Evolutionary conservation across 2,329 filamentous ascomycete genomes (phyloP).

Genomic region (Colletotrichum sp.): DNA sequence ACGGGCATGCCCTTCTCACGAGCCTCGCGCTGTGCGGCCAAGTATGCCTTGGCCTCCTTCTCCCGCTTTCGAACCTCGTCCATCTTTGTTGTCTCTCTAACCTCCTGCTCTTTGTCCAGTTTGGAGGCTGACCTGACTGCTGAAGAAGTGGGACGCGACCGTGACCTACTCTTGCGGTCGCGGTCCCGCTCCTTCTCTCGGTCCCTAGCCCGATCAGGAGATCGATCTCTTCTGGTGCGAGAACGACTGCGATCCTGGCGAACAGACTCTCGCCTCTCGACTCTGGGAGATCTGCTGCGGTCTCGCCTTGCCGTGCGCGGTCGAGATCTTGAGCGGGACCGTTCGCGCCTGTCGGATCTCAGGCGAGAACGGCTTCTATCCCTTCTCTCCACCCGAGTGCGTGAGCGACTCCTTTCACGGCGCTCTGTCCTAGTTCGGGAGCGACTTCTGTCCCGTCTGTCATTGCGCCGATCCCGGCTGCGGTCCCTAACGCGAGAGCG

Average conservation of each 20-base stretch:
- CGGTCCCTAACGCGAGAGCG: constrained; percentile 30
- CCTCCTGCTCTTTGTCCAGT: constrained; percentile 46
- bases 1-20: constrained; percentile 63
- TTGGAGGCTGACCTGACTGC: background rate
- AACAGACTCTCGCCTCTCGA: constrained; percentile 20
- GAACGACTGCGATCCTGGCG: constrained; percentile 22
- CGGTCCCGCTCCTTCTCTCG: constrained; percentile 23
- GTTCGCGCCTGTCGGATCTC: constrained; percentile 18
- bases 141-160: constrained; percentile 39
- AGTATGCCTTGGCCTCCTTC: constrained; percentile 68
- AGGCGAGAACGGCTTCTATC: constrained; percentile 34
- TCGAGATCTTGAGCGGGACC: constrained; percentile 13
- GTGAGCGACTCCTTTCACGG: constrained; percentile 33
- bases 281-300: constrained; percentile 31
- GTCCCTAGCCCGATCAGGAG: constrained; percentile 23
- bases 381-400: constrained; percentile 26
- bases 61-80: constrained; percentile 67
- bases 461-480: constrained; percentile 39
- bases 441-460: constrained; percentile 38
- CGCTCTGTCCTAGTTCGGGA: constrained; percentile 26
- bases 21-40: constrained; percentile 66
- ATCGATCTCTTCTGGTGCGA: constrained; percentile 24
- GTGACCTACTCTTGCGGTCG: constrained; percentile 51
- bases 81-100: constrained; percentile 62
- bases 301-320: constrained; percentile 25